phyloP scores from a whole-genome alignment of 2,329 filamentous ascomycete species.

The Monilinia laxa region DNA sequence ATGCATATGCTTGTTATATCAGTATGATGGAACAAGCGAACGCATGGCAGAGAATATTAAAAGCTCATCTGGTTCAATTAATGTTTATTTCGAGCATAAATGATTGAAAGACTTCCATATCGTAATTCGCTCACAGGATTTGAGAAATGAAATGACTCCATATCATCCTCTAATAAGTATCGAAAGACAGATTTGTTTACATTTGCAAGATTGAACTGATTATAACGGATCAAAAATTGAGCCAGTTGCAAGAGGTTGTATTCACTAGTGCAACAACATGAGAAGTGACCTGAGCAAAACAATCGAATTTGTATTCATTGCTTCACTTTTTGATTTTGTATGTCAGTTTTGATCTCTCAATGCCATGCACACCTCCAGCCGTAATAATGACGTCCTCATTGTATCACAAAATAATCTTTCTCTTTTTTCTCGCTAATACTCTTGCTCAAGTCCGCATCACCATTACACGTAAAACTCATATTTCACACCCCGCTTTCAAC shows the following conservation, averaged over 20 bases:
- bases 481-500: neutral
- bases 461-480: neutral
- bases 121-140: neutral
- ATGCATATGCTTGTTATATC: no score
- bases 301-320: neutral
- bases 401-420: neutral
- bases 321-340: neutral
- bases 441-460: conserved; percentile 9
- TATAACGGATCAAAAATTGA: no score
- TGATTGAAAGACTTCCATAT: neutral
- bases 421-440: neutral
- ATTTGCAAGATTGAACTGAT: neutral
- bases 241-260: neutral
- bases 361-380: neutral
- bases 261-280: neutral
- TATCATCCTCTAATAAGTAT: neutral
- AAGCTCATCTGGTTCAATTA: no score
- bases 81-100: neutral
- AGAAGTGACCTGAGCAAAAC: neutral
- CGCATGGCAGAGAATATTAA: no score
- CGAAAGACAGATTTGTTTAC: neutral
- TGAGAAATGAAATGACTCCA: neutral
- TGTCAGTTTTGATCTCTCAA: neutral
- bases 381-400: neutral
- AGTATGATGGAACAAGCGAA: no score